phyloP scores from a whole-genome alignment of 1,284 basidiomycete species.

The Melampsora allii-populina region DNA sequence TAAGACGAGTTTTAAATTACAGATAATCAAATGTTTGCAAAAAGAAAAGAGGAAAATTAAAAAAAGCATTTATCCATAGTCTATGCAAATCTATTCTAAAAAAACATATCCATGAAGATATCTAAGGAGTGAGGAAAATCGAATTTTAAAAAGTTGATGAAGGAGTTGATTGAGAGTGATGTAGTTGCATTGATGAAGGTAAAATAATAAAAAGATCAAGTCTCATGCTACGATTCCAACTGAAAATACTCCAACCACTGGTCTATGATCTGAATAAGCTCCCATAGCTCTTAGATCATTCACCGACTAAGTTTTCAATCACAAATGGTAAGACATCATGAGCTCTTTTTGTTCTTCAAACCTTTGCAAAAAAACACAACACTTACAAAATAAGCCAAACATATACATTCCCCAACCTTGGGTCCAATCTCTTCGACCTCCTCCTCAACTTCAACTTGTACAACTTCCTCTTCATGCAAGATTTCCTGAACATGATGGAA shows the following conservation, averaged over 20 bases:
- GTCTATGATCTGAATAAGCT: conserved; percentile 4
- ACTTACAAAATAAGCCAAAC: conserved; percentile 5
- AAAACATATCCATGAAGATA: no score
- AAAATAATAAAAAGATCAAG: no score
- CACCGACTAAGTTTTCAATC: neutral
- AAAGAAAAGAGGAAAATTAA: no score
- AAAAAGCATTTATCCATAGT: no score
- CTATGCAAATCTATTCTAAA: no score
- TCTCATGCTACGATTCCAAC: neutral
- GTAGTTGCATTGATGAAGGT: no score
- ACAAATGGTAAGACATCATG: neutral
- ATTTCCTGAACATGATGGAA: no score
- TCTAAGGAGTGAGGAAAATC: no score
- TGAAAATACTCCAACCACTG: neutral
- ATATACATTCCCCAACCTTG: neutral
- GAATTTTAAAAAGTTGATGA: no score
- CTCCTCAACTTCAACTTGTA: neutral
- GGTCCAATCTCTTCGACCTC: neutral
- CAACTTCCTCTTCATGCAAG: neutral
- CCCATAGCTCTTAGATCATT: neutral
- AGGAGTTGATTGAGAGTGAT: no score
- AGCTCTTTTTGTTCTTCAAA: neutral
- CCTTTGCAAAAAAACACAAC: neutral
- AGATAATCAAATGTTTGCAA: no score
- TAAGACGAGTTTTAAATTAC: no score